A percentile compares a stretch with the other conserved stretches of the same genome.
Conservation (phyloP, 169 alveolate genomes). For the Fabrea salina region DNA sequence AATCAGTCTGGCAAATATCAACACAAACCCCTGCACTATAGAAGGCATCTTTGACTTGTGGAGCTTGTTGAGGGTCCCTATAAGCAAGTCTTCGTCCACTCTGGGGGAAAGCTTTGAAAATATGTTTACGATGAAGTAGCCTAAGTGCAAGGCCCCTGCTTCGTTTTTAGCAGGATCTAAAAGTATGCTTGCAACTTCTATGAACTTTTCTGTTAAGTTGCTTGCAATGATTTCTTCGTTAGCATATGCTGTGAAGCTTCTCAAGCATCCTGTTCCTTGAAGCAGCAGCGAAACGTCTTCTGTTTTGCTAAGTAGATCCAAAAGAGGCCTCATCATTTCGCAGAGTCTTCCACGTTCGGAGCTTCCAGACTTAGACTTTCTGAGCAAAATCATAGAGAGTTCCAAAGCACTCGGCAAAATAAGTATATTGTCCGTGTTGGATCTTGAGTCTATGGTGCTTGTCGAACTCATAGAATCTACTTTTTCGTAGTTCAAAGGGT, state of each 20-base stretch:
- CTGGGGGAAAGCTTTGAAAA: conserved; percentile 57
- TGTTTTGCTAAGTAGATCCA: conserved; percentile 51
- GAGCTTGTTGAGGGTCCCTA: conserved; percentile 57
- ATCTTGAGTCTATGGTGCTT: neutral
- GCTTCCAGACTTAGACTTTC: conserved; percentile 48
- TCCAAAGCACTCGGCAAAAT: conserved; percentile 64
- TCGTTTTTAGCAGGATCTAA: conserved; percentile 58
- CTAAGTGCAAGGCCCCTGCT: conserved; percentile 61
- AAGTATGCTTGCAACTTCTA: conserved; percentile 53
- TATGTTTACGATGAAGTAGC: conserved; percentile 59
- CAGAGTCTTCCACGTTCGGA: conserved; percentile 42
- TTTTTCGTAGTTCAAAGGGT: neutral
- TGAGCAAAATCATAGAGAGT: conserved; percentile 49
- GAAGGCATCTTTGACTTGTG: conserved; percentile 74
- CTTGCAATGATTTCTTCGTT: conserved; percentile 41
- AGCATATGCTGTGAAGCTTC: conserved; percentile 57
- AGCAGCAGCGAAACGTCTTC: conserved; percentile 56
- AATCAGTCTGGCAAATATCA: conserved; percentile 66
- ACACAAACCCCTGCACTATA: conserved; percentile 62
- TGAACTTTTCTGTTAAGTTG: conserved; percentile 36
- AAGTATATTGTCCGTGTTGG: neutral
- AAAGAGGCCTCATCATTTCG: conserved; percentile 29
- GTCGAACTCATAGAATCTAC: neutral
- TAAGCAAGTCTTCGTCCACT: conserved; percentile 62
- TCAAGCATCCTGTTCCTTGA: conserved; percentile 54